Conservation (phyloP, 495 filamentous ascomycete genomes). For the Gamarada debralockiae region DNA sequence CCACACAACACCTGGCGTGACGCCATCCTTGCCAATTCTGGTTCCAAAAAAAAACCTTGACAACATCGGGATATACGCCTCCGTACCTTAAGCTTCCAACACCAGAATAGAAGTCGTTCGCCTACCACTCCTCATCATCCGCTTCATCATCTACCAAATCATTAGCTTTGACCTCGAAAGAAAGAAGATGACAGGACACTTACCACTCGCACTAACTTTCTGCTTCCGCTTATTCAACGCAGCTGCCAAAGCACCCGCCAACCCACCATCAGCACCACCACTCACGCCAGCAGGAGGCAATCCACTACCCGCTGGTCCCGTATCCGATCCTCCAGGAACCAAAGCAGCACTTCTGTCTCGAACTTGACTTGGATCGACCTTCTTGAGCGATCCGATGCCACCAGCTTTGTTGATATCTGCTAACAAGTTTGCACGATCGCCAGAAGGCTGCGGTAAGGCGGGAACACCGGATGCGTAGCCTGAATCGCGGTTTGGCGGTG, state of each 20-base stretch:
- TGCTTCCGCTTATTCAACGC: conserved; percentile 77
- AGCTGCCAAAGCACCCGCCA: conserved; percentile 79
- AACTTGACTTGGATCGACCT: conserved; percentile 73
- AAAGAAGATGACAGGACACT: conserved; percentile 42
- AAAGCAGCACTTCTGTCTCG: conserved; percentile 72
- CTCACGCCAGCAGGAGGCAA: conserved; percentile 41
- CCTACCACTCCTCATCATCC: conserved; percentile 73
- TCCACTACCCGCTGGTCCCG: conserved; percentile 51
- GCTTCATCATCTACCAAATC: conserved; percentile 70
- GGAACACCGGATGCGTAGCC: conserved; percentile 56
- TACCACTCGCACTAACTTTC: conserved; percentile 89
- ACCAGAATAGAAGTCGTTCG: background rate
- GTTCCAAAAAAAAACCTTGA: background rate
- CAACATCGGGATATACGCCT: background rate
- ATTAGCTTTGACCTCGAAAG: conserved; percentile 11
- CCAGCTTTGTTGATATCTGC: conserved; percentile 79
- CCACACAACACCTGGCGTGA: too few species aligned
- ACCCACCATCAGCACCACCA: conserved; percentile 52
- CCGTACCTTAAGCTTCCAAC: background rate
- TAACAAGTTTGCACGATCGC: conserved; percentile 62
- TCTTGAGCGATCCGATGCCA: conserved; percentile 69
- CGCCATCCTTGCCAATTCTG: background rate
- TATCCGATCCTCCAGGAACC: conserved; percentile 55
- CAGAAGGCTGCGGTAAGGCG: conserved; percentile 44
- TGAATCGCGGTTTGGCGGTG: conserved; percentile 65